phyloP scores from a whole-genome alignment of 2,329 filamentous ascomycete species.

The Monilinia vaccinii-corymbosi region DNA sequence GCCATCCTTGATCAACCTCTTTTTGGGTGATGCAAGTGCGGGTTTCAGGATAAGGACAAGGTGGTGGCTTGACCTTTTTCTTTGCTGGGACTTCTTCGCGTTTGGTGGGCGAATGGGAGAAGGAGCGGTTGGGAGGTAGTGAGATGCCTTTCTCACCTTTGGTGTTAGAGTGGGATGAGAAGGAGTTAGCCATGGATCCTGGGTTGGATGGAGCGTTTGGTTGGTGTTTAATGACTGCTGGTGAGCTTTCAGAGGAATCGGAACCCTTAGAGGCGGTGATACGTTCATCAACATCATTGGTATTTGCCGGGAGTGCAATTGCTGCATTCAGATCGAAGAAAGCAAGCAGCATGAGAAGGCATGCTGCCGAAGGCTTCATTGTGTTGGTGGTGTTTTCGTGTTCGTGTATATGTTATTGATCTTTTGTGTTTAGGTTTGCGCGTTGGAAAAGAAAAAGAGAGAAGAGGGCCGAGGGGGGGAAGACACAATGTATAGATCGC shows the following conservation, averaged over 20 bases:
- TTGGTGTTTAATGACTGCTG: background rate
- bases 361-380: background rate
- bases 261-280: background rate
- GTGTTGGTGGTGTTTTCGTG: background rate
- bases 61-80: background rate
- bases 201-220: background rate
- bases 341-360: background rate
- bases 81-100: too few relatives aligned
- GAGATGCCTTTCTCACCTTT: too few relatives aligned
- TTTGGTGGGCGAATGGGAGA: background rate
- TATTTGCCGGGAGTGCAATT: background rate
- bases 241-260: background rate
- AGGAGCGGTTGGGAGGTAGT: background rate
- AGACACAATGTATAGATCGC: too few relatives aligned
- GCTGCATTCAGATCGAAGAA: background rate
- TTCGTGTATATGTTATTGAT: background rate
- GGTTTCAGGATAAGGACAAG: background rate
- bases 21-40: background rate
- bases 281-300: background rate
- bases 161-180: background rate
- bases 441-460: too few relatives aligned
- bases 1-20: background rate
- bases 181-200: background rate
- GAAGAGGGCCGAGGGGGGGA: too few relatives aligned
- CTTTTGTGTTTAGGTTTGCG: background rate